Conservation (phyloP, 2,329 filamentous ascomycete genomes). For the Nothophoma quercina region DNA sequence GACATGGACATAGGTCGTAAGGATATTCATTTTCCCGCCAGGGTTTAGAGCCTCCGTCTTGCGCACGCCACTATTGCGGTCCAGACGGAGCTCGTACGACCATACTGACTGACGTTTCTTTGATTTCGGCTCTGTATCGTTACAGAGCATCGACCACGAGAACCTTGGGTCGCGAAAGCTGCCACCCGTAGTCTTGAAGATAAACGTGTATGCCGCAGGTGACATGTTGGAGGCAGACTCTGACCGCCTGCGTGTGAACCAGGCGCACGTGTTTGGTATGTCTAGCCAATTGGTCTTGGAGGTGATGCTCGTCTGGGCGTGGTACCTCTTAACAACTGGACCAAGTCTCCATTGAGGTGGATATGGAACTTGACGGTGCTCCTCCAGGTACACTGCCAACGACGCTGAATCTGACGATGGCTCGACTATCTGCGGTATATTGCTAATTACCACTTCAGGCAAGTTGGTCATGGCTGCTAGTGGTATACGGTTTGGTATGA, state of each 20-base stretch:
- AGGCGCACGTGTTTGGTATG: conserved; percentile 27
- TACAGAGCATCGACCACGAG: conserved; percentile 38
- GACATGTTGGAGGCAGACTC: conserved; percentile 21
- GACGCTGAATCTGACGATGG: conserved; percentile 19
- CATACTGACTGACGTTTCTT: conserved; percentile 22
- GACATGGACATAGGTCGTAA: conserved; percentile 43
- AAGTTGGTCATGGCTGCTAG: not conserved
- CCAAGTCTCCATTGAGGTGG: conserved; percentile 42
- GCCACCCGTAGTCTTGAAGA: conserved; percentile 35
- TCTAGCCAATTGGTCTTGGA: conserved; percentile 38
- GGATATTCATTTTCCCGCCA: conserved; percentile 26
- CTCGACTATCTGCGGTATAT: not conserved
- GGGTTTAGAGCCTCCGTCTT: conserved; percentile 35
- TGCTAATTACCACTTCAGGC: conserved; percentile 11
- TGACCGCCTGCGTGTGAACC: conserved; percentile 30
- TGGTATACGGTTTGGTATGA: not conserved
- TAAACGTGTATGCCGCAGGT: conserved; percentile 31
- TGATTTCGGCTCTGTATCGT: conserved; percentile 8
- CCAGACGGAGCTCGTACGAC: conserved; percentile 39
- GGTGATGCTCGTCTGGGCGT: conserved; percentile 23
- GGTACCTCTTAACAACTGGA: conserved; percentile 31
- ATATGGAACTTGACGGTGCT: conserved; percentile 39
- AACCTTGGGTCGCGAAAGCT: conserved; percentile 35
- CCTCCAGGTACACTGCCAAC: conserved; percentile 37
- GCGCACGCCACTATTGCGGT: conserved; percentile 29